These are phyloP conservation scores for Hevea brasiliensis DNA, from an alignment of 345 rosid genomes.

Conservation along the genomic window DNA sequence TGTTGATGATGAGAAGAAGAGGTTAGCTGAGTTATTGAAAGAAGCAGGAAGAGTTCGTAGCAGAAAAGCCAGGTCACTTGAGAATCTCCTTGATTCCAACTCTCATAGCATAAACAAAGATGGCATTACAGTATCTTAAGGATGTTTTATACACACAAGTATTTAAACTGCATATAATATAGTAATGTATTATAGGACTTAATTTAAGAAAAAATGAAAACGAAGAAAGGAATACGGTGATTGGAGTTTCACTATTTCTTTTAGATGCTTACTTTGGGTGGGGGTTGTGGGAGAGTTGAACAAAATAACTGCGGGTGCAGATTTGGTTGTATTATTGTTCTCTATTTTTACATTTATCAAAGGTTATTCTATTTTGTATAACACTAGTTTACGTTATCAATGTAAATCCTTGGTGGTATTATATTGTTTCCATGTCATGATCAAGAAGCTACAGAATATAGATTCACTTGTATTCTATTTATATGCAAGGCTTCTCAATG, in stretches of 20 bases:
- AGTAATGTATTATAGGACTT: conserved; percentile 37
- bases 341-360: conserved; percentile 9
- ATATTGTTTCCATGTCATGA: background rate
- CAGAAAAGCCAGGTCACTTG: conserved; percentile 71
- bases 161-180: conserved; percentile 28
- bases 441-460: background rate
- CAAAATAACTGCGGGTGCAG: conserved; percentile 8
- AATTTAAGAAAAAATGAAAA: conserved; percentile 23
- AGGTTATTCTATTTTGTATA: background rate
- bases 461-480: background rate
- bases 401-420: conserved; percentile 5
- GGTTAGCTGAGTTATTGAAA: conserved; percentile 71
- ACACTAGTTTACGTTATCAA: background rate
- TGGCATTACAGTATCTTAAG: conserved; percentile 38
- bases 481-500: background rate
- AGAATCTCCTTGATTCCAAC: conserved; percentile 72
- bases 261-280: conserved; percentile 14
- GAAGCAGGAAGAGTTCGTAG: conserved; percentile 74
- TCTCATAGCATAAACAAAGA: conserved; percentile 32
- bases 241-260: conserved; percentile 1
- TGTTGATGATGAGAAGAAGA: conserved; percentile 84
- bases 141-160: conserved; percentile 12
- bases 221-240: conserved; percentile 17
- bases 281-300: background rate
- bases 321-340: background rate